These are phyloP conservation scores for Grosmannia clavigera DNA, from an alignment of 2,329 filamentous ascomycete species.

Conservation along the genomic window DNA sequence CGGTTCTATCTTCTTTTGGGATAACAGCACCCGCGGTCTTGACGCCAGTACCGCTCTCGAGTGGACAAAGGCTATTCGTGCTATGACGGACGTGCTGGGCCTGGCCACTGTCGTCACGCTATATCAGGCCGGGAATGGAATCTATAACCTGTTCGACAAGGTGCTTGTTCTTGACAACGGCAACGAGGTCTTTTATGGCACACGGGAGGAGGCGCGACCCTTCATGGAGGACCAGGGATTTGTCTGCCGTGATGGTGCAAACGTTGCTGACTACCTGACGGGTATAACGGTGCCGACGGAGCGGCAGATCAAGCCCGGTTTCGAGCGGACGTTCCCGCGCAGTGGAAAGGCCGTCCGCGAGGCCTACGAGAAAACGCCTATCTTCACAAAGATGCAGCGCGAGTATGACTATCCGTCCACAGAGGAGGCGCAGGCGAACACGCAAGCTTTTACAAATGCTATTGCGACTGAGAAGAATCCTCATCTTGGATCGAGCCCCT, in stretches of 20 bases:
- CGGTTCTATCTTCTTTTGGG: constrained; percentile 58
- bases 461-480: constrained; percentile 25
- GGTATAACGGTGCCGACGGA: constrained; percentile 65
- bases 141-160: constrained; percentile 61
- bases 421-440: constrained; percentile 33
- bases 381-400: constrained; percentile 34
- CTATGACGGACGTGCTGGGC: constrained; percentile 53
- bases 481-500: constrained; percentile 17
- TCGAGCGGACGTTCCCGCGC: constrained; percentile 47
- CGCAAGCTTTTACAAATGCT: constrained; percentile 41
- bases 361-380: constrained; percentile 41
- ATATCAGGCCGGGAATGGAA: constrained; percentile 54
- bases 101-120: constrained; percentile 49
- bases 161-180: constrained; percentile 60
- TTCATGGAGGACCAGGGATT: constrained; percentile 60
- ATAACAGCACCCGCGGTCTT: constrained; percentile 53
- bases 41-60: constrained; percentile 53
- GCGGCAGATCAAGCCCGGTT: constrained; percentile 55
- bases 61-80: constrained; percentile 50
- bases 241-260: constrained; percentile 42
- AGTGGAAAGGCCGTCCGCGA: constrained; percentile 50
- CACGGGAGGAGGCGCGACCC: constrained; percentile 43
- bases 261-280: constrained; percentile 67
- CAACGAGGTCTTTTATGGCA: constrained; percentile 53
- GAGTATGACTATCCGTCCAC: constrained; percentile 48